phyloP scores from a whole-genome alignment of 352 stramenopile species.

The Globisporangium apiculatum region DNA sequence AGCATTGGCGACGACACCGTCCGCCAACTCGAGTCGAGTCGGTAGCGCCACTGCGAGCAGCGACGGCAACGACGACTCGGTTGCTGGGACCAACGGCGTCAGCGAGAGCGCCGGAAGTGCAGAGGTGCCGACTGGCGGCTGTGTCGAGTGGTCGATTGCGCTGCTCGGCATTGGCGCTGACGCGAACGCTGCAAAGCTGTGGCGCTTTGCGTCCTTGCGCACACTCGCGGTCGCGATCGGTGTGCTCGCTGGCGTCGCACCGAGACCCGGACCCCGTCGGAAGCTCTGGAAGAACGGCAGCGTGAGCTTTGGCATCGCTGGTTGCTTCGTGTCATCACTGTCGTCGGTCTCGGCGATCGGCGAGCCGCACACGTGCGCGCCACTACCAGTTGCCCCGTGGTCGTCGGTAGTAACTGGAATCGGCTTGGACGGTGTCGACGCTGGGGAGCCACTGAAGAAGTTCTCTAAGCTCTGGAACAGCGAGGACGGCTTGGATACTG shows the following conservation, averaged over 20 bases:
- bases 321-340: conserved; percentile 1
- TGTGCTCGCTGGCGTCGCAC: conserved; percentile 51
- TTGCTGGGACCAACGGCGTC: conserved; percentile 10
- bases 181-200: conserved; percentile 42
- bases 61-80: not conserved
- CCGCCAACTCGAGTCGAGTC: too few species aligned
- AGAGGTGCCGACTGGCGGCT: conserved; percentile 6
- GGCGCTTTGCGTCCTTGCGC: conserved; percentile 58
- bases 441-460: conserved; percentile 10
- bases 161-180: conserved; percentile 15
- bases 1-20: too few species aligned
- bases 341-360: not conserved
- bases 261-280: conserved; percentile 41
- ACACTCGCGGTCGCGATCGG: conserved; percentile 65
- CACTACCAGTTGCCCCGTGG: not conserved
- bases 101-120: conserved; percentile 17
- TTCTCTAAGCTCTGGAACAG: conserved; percentile 16
- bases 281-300: conserved; percentile 71
- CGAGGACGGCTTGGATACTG: conserved; percentile 1
- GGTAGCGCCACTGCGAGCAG: too few species aligned
- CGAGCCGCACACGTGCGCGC: not conserved
- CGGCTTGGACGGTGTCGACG: conserved; percentile 5
- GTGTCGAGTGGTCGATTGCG: not conserved
- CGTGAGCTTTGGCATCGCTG: conserved; percentile 32
- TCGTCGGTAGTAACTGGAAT: not conserved